Evolutionary conservation across 192 early-diverging fungal species (phyloP).

Genomic region (Paraglomus occultum): DNA sequence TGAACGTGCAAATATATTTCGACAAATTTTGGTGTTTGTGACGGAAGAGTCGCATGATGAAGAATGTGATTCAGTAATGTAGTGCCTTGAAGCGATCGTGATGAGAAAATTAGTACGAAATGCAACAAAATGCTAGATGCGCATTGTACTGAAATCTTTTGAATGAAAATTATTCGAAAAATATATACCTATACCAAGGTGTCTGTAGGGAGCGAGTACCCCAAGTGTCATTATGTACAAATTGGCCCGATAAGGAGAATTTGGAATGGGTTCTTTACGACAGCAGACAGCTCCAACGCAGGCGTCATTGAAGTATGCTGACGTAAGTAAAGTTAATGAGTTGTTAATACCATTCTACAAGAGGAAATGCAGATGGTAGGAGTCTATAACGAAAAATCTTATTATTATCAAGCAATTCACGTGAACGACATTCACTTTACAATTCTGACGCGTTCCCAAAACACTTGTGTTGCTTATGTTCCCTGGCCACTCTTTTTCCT

Average conservation of each 20-base stretch:
- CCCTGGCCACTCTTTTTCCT: background rate
- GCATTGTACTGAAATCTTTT: background rate
- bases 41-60: slow-evolving; percentile 43
- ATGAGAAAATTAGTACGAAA: background rate
- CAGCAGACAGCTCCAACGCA: slow-evolving; percentile 87
- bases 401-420: too few species aligned
- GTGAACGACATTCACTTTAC: background rate
- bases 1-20: slow-evolving; percentile 85
- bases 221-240: slow-evolving; percentile 95
- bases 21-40: slow-evolving; percentile 46
- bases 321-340: background rate
- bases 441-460: background rate
- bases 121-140: background rate
- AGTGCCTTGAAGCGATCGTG: slow-evolving; percentile 46
- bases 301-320: slow-evolving; percentile 64
- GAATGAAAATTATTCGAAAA: background rate
- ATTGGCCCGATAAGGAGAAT: slow-evolving; percentile 25
- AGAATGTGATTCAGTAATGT: slow-evolving; percentile 58
- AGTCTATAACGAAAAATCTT: background rate
- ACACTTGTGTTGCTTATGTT: background rate
- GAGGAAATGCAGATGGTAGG: background rate
- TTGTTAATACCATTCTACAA: background rate
- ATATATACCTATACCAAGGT: slow-evolving; percentile 71
- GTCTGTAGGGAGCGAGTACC: slow-evolving; percentile 79
- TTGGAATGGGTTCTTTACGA: slow-evolving; percentile 57